A percentile compares a stretch with the other conserved stretches of the same genome.
Evolutionary conservation across 192 early-diverging fungal genomes (phyloP).

Genomic region (Phlyctochytrium bullatum): DNA sequence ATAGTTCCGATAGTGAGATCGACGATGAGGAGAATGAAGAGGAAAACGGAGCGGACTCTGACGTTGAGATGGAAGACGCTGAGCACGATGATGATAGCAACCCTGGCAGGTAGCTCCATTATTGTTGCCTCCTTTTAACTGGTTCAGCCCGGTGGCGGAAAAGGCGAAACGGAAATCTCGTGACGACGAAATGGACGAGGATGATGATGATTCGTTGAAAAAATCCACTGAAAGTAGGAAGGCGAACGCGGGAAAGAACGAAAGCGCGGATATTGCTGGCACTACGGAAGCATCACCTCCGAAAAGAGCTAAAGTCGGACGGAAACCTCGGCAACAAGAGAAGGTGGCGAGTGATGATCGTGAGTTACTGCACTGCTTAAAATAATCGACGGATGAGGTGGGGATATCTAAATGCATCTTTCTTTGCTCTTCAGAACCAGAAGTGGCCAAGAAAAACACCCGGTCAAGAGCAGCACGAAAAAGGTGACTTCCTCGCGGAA

Average conservation of each 20-base stretch:
- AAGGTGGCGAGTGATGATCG: not conserved
- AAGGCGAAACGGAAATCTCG: constrained; percentile 4
- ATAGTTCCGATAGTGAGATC: constrained; percentile 5
- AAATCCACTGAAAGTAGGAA: too few species aligned
- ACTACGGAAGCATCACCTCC: not conserved
- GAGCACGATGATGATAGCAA: not conserved
- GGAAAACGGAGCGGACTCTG: not conserved
- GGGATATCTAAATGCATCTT: not conserved
- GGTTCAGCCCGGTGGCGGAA: not conserved
- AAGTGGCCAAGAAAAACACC: not conserved
- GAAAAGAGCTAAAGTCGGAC: not conserved
- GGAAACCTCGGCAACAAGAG: not conserved
- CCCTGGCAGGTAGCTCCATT: not conserved
- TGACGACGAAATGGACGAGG: constrained; percentile 8
- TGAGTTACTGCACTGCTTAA: not conserved
- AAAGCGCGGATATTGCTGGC: too few species aligned
- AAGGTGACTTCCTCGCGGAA: not conserved
- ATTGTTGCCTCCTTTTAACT: not conserved
- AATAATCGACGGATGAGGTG: not conserved
- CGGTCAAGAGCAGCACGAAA: not conserved
- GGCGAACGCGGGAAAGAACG: too few species aligned
- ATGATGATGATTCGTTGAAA: constrained; percentile 15
- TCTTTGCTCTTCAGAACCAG: too few species aligned
- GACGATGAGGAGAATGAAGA: constrained; percentile 17
- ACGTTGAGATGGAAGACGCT: constrained; percentile 7